phyloP scores from a whole-genome alignment of 1,284 basidiomycete genomes.

The Pseudozyma tsukubaensis region DNA sequence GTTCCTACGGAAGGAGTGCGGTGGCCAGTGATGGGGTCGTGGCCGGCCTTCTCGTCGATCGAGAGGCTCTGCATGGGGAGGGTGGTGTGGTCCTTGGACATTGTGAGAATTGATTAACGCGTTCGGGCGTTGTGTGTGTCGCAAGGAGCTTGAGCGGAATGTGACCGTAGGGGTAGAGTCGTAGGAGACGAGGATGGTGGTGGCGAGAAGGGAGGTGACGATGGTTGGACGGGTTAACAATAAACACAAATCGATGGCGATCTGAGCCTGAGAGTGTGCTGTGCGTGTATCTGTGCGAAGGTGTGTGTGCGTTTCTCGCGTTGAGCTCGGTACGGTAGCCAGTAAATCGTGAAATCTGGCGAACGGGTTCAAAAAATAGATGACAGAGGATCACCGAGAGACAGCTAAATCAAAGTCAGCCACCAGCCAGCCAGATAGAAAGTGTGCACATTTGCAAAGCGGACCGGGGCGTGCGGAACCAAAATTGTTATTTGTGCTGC shows the following conservation, averaged over 20 bases:
- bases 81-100: constrained; percentile 62
- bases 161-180: not conserved
- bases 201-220: constrained; percentile 3
- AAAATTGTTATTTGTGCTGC: not conserved
- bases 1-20: constrained; percentile 53
- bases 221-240: not conserved
- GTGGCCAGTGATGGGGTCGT: constrained; percentile 64
- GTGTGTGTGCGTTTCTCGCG: constrained; percentile 1
- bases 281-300: constrained; percentile 1
- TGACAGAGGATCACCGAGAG: constrained; percentile 9
- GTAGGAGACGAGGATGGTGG: constrained; percentile 11
- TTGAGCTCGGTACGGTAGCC: not conserved
- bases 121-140: not conserved
- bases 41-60: constrained; percentile 62
- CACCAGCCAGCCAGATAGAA: not conserved
- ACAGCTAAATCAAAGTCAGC: not conserved
- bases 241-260: constrained; percentile 1
- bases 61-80: constrained; percentile 61
- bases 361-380: not conserved
- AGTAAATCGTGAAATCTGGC: not conserved
- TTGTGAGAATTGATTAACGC: constrained; percentile 1
- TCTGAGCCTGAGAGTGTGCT: not conserved
- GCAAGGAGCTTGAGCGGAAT: constrained; percentile 5
- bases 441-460: not conserved
- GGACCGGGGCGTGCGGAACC: not conserved